Evolutionary conservation across 768 basidiomycete genomes (phyloP).

Genomic region (Auriculariales sp.): DNA sequence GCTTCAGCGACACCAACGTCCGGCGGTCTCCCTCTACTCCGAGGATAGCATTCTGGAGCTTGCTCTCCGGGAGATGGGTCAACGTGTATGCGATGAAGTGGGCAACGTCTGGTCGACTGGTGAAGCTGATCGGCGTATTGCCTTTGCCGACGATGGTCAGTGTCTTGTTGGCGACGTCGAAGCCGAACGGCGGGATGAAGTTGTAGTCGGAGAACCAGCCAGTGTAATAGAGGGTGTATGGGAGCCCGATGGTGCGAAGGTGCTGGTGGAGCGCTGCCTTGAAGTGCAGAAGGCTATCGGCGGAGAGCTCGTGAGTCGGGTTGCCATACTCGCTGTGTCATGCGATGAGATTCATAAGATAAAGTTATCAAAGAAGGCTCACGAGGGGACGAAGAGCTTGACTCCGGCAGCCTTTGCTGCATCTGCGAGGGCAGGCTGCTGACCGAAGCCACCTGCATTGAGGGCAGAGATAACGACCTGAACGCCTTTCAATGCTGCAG

Average conservation of each 20-base stretch:
- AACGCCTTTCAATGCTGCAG: not conserved
- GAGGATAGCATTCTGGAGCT: not conserved
- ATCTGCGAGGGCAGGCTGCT: constrained; percentile 9
- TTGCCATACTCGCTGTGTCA: not conserved
- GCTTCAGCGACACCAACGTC: not conserved
- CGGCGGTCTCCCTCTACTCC: not conserved
- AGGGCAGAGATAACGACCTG: not conserved
- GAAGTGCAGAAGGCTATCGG: not conserved
- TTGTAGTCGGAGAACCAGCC: not conserved
- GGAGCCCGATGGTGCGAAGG: not conserved
- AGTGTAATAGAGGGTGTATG: not conserved
- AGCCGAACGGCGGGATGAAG: not conserved
- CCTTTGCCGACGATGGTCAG: not conserved
- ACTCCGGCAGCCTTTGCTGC: constrained; percentile 15
- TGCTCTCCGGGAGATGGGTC: not conserved
- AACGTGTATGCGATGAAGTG: not conserved
- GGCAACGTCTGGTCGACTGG: not conserved
- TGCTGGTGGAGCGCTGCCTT: not conserved
- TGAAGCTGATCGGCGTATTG: not conserved
- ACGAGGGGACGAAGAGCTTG: constrained; percentile 16
- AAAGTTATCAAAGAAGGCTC: not conserved
- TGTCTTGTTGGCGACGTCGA: not conserved
- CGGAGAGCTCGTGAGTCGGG: not conserved
- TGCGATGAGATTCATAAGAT: too few relatives aligned
- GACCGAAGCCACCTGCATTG: not conserved